A percentile compares a stretch with the other conserved stretches of the same genome.
Conservation (phyloP, 83 land plant genomes). For the Larix sibirica region DNA sequence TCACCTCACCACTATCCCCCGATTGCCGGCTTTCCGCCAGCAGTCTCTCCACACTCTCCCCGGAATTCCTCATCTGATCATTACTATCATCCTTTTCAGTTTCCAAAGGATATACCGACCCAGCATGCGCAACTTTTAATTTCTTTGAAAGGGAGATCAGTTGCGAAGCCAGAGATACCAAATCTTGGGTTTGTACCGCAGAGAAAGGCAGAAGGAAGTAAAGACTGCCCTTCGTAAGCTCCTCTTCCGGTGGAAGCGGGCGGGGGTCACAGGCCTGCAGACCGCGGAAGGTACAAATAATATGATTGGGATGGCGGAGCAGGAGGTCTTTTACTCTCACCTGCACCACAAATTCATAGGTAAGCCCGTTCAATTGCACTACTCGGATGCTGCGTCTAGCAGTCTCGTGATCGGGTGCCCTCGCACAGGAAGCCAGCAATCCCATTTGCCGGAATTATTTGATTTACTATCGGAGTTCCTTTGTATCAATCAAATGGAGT, state of each 20-base stretch:
- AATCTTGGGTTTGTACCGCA: neutral
- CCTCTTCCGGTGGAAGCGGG: neutral
- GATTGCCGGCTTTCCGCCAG: no score
- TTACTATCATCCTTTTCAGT: no score
- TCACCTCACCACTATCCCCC: neutral
- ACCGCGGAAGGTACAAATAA: neutral
- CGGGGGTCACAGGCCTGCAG: neutral
- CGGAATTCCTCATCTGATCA: no score
- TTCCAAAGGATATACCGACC: no score
- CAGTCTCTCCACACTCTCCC: no score
- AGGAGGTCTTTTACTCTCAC: neutral
- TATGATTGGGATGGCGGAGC: neutral
- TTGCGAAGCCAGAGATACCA: neutral
- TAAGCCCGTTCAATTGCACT: neutral
- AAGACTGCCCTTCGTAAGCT: neutral
- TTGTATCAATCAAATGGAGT: no score
- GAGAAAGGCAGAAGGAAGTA: neutral
- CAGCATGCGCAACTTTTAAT: no score
- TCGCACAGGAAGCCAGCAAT: neutral
- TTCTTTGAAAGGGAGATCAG: no score
- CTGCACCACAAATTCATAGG: neutral
- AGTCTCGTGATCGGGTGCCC: neutral
- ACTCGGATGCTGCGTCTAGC: neutral
- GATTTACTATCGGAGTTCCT: no score
- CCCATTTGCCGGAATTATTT: neutral